Evolutionary conservation across 768 basidiomycete species (phyloP).

Genomic region (Naganishia vaughanmartiniae): DNA sequence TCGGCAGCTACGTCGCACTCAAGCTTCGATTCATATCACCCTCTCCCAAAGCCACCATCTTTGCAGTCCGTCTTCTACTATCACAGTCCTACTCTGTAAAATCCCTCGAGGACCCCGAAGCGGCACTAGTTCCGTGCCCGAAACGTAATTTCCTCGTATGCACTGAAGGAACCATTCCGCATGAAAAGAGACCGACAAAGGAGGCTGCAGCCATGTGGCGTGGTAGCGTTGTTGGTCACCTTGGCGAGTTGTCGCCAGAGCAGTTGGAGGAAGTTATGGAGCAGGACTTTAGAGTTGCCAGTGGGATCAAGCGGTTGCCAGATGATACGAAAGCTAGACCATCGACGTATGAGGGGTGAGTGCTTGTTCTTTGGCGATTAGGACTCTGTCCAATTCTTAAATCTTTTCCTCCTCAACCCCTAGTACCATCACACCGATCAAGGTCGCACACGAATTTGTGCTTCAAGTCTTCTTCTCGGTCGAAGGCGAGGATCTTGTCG

Average conservation of each 20-base stretch:
- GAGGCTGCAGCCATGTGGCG: constrained; percentile 39
- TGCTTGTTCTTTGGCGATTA: background rate
- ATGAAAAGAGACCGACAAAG: constrained; percentile 37
- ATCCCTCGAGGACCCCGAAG: constrained; percentile 43
- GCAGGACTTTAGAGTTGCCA: constrained; percentile 38
- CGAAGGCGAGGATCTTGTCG: constrained; percentile 38
- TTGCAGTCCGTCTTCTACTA: constrained; percentile 42
- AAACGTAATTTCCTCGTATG: constrained; percentile 40
- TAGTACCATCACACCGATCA: constrained; percentile 40
- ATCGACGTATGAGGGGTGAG: constrained; percentile 45
- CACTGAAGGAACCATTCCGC: constrained; percentile 34
- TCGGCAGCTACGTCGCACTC: constrained; percentile 40
- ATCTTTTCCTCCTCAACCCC: background rate
- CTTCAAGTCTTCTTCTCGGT: constrained; percentile 43
- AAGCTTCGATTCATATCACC: constrained; percentile 38
- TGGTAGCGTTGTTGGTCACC: constrained; percentile 34
- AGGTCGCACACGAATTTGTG: constrained; percentile 36
- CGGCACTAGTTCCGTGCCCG: constrained; percentile 31
- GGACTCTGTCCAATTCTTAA: background rate
- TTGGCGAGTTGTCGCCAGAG: constrained; percentile 28
- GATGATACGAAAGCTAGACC: constrained; percentile 46
- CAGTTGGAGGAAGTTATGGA: constrained; percentile 34
- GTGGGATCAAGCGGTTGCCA: constrained; percentile 43
- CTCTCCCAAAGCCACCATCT: constrained; percentile 44
- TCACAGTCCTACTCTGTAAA: constrained; percentile 40